Evolutionary conservation across 2,329 filamentous ascomycete species (phyloP).

Genomic region (Cryphonectria carpinicola): DNA sequence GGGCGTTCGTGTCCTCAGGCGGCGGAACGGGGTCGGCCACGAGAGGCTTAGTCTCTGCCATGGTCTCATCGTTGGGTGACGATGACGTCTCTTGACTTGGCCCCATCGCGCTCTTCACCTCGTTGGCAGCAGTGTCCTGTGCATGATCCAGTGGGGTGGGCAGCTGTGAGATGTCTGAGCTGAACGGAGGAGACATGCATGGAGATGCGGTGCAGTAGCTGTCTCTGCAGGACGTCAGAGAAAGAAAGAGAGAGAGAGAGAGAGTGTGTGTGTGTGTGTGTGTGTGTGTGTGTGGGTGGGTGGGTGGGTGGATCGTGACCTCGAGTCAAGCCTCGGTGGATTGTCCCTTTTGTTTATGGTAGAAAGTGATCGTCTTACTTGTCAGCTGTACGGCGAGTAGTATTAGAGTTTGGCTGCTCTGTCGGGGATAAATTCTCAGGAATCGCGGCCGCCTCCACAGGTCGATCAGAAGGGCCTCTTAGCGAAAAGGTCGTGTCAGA

Average conservation of each 20-base stretch:
- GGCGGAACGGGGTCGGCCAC: slow-evolving; percentile 12
- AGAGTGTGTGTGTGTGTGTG: not conserved
- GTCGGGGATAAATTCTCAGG: not conserved
- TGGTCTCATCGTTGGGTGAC: slow-evolving; percentile 17
- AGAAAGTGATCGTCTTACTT: not conserved
- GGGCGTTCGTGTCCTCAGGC: slow-evolving; percentile 23
- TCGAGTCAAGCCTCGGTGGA: not conserved
- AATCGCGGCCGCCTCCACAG: not conserved
- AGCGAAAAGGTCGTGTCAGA: not conserved
- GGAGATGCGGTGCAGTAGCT: not conserved
- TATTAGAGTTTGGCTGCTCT: not conserved
- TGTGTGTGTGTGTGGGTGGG: not conserved
- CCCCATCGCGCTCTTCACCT: slow-evolving; percentile 29
- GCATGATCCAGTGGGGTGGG: slow-evolving; percentile 24
- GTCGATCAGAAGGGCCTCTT: not conserved
- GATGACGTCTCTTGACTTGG: slow-evolving; percentile 22
- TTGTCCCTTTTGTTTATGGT: not conserved
- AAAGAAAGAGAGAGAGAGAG: not conserved
- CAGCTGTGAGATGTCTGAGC: slow-evolving; percentile 18
- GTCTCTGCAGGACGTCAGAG: not conserved
- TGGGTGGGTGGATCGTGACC: not conserved
- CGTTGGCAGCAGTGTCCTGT: slow-evolving; percentile 16
- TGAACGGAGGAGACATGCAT: slow-evolving; percentile 29
- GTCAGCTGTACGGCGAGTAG: not conserved
- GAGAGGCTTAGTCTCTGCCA: slow-evolving; percentile 14